These are phyloP conservation scores for Boletellus ananiceps DNA, from an alignment of 768 basidiomycete genomes.

Conservation along the genomic window DNA sequence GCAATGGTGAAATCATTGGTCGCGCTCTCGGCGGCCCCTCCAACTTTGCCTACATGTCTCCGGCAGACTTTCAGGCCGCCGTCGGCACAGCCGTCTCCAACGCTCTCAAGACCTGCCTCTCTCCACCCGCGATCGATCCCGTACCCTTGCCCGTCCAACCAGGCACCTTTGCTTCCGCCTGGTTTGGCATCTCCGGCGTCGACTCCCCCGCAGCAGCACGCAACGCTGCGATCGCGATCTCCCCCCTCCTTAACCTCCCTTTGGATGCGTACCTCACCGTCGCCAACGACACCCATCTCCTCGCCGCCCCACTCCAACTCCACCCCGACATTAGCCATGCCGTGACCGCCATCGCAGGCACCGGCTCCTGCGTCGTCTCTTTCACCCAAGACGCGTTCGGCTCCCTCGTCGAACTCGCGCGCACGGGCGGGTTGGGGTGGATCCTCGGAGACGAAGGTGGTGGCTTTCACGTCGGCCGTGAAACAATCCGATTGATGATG, in stretches of 20 bases:
- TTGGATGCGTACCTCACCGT: conserved; percentile 52
- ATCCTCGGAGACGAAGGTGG: conserved; percentile 82
- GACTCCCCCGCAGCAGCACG: conserved; percentile 65
- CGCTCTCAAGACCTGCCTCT: conserved; percentile 48
- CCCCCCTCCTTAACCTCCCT: conserved; percentile 55
- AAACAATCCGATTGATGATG: conserved; percentile 66
- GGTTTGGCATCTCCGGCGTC: conserved; percentile 82
- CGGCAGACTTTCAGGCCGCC: conserved; percentile 52
- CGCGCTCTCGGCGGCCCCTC: conserved; percentile 73
- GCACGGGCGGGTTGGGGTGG: conserved; percentile 82
- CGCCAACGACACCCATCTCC: conserved; percentile 80
- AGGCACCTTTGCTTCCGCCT: conserved; percentile 58
- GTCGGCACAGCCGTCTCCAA: conserved; percentile 48
- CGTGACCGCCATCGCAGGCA: conserved; percentile 75
- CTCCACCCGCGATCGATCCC: conserved; percentile 34
- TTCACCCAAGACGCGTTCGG: conserved; percentile 45
- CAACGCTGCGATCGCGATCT: conserved; percentile 49
- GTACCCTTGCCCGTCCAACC: conserved; percentile 37
- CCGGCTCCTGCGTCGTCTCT: conserved; percentile 71
- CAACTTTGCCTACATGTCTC: conserved; percentile 77
- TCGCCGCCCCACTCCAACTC: conserved; percentile 71
- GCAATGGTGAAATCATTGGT: conserved; percentile 55
- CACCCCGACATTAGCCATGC: conserved; percentile 56
- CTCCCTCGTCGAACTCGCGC: conserved; percentile 56
- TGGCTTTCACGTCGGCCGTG: conserved; percentile 75